phyloP scores from a whole-genome alignment of 2,329 filamentous ascomycete genomes.

The Talaromyces islandicus region DNA sequence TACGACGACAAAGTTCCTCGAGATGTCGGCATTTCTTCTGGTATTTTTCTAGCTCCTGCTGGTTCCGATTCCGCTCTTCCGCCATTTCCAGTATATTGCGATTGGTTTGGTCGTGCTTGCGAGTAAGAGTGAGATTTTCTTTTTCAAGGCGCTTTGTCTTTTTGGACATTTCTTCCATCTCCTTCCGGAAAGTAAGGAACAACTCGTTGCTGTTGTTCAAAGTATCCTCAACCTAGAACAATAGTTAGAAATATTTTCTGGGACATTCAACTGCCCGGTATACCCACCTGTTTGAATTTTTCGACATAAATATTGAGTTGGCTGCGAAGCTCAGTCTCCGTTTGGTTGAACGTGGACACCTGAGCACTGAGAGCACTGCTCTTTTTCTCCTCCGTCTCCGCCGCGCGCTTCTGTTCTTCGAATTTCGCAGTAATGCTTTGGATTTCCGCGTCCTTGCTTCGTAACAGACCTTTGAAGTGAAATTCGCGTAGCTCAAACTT shows the following conservation, averaged over 20 bases:
- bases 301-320: slow-evolving; percentile 98
- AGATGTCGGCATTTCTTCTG: slow-evolving; percentile 85
- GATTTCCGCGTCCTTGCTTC: slow-evolving; percentile 92
- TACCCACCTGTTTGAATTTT: slow-evolving; percentile 95
- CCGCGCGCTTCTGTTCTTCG: slow-evolving; percentile 82
- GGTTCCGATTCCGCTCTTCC: slow-evolving; percentile 74
- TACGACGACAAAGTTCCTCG: slow-evolving; percentile 88
- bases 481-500: slow-evolving; percentile 94
- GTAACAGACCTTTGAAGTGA: slow-evolving; percentile 85
- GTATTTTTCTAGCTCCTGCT: slow-evolving; percentile 71
- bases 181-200: slow-evolving; percentile 93
- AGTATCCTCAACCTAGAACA: slow-evolving; percentile 82
- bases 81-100: slow-evolving; percentile 97
- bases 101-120: slow-evolving; percentile 89
- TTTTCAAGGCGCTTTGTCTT: slow-evolving; percentile 96
- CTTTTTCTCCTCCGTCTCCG: slow-evolving; percentile 73
- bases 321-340: slow-evolving; percentile 84
- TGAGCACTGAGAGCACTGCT: slow-evolving; percentile 83
- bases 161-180: slow-evolving; percentile 99
- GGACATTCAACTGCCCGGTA: not conserved
- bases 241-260: not conserved
- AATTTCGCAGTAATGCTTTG: slow-evolving; percentile 84
- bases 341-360: slow-evolving; percentile 92
- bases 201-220: slow-evolving; percentile 97
- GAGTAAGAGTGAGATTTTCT: slow-evolving; percentile 84